These are phyloP conservation scores for Mariannaea elegans DNA, from an alignment of 2,329 filamentous ascomycete genomes.

Conservation along the genomic window DNA sequence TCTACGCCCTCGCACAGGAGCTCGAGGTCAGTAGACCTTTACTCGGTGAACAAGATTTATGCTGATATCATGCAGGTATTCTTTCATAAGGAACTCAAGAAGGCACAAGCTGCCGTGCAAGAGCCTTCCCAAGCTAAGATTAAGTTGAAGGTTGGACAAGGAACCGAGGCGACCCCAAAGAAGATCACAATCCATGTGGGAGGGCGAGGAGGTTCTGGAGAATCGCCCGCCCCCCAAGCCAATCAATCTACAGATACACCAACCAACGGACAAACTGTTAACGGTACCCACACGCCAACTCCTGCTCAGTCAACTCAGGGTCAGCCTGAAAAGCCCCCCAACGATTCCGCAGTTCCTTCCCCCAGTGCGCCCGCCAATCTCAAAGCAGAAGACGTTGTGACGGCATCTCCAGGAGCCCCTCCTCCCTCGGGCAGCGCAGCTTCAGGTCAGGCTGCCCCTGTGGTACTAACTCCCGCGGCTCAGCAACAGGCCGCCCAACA, in stretches of 20 bases:
- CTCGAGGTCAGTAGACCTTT: constrained; percentile 70
- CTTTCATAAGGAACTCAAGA: constrained; percentile 73
- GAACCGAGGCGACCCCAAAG: constrained; percentile 58
- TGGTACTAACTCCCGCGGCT: constrained; percentile 22
- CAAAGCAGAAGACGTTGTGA: constrained; percentile 48
- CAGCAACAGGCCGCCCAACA: constrained; percentile 33
- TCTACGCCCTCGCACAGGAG: constrained; percentile 78
- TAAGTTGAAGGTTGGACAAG: constrained; percentile 75
- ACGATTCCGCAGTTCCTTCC: constrained; percentile 49
- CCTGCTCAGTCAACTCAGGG: constrained; percentile 26
- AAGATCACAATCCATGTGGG: constrained; percentile 79
- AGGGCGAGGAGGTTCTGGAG: constrained; percentile 62
- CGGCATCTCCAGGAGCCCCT: constrained; percentile 38
- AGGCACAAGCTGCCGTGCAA: constrained; percentile 76
- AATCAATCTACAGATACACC: constrained; percentile 32
- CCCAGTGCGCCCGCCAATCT: constrained; percentile 55
- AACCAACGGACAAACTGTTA: constrained; percentile 33
- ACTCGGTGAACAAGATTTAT: background rate
- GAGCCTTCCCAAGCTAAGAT: constrained; percentile 81
- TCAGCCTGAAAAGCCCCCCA: constrained; percentile 52
- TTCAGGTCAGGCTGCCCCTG: constrained; percentile 28
- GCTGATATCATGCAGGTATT: constrained; percentile 62
- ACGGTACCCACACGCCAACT: constrained; percentile 32
- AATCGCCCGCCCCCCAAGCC: constrained; percentile 59
- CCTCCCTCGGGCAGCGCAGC: constrained; percentile 28